phyloP scores from a whole-genome alignment of 2,329 filamentous ascomycete genomes.

The Mariannaea elegans region DNA sequence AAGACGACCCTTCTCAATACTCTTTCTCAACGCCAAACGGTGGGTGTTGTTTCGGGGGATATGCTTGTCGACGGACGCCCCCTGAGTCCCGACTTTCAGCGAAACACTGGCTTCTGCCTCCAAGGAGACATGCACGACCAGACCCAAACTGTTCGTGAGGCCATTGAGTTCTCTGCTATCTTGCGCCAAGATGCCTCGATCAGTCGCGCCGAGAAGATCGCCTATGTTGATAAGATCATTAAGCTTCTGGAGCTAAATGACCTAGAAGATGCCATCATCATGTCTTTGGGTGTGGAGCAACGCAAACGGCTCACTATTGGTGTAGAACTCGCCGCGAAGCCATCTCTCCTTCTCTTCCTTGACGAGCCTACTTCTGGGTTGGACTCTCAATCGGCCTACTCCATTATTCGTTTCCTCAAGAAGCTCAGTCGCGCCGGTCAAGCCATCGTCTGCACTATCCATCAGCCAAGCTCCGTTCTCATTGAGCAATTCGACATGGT shows the following conservation, averaged over 20 bases:
- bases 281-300: conserved; percentile 66
- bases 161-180: conserved; percentile 69
- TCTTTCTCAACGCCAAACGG: conserved; percentile 73
- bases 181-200: conserved; percentile 66
- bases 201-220: conserved; percentile 67
- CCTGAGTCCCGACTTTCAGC: conserved; percentile 76
- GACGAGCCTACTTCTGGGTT: conserved; percentile 66
- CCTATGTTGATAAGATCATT: conserved; percentile 71
- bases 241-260: conserved; percentile 70
- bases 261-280: conserved; percentile 67
- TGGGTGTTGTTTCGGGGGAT: conserved; percentile 77
- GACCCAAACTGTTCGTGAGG: conserved; percentile 70
- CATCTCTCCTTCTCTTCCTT: conserved; percentile 65
- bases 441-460: conserved; percentile 66
- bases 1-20: conserved; percentile 88
- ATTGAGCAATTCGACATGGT: conserved; percentile 64
- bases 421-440: conserved; percentile 65
- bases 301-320: conserved; percentile 62
- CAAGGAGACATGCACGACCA: conserved; percentile 72
- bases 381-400: conserved; percentile 63
- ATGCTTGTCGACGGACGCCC: conserved; percentile 78
- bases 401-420: conserved; percentile 65
- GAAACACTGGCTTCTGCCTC: conserved; percentile 73
- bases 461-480: conserved; percentile 61
- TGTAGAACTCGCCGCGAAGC: conserved; percentile 62